Percentiles rank a stretch among this genome's conserved stretches.
phyloP scores from a whole-genome alignment of 2,329 filamentous ascomycete genomes.

The Sporothrix brasiliensis region DNA sequence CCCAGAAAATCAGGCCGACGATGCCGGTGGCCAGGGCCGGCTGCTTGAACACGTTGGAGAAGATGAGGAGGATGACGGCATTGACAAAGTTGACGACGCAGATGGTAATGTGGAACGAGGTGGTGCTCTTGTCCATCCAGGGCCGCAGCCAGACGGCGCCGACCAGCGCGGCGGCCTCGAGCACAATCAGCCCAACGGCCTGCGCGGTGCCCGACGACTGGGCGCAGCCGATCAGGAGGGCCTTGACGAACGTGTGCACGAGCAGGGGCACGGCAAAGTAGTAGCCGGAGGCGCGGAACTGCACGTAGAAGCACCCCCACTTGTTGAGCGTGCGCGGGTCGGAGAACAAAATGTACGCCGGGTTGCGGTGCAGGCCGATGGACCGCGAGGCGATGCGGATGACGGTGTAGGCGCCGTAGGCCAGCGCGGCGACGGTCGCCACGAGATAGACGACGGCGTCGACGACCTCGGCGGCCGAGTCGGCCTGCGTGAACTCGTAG shows the following conservation, averaged over 20 bases:
- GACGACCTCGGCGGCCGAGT: slow-evolving; percentile 77
- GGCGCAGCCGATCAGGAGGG: slow-evolving; percentile 77
- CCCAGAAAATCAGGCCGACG: slow-evolving; percentile 81
- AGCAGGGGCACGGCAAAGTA: slow-evolving; percentile 81
- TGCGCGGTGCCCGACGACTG: slow-evolving; percentile 69
- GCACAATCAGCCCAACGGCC: slow-evolving; percentile 73
- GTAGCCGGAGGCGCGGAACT: slow-evolving; percentile 85
- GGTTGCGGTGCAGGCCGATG: slow-evolving; percentile 84
- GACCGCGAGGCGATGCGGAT: slow-evolving; percentile 79
- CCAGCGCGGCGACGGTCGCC: slow-evolving; percentile 70
- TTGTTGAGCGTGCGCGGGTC: slow-evolving; percentile 84
- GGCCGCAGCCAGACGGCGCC: slow-evolving; percentile 73
- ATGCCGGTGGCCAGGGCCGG: slow-evolving; percentile 77
- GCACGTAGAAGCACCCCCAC: slow-evolving; percentile 89
- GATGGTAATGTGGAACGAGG: slow-evolving; percentile 86
- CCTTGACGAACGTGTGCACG: slow-evolving; percentile 73
- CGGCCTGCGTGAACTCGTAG: slow-evolving; percentile 78
- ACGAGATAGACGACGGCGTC: slow-evolving; percentile 79
- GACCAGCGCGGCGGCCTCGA: slow-evolving; percentile 73
- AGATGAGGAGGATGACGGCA: slow-evolving; percentile 76
- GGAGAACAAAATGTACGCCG: slow-evolving; percentile 86
- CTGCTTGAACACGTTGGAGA: slow-evolving; percentile 78
- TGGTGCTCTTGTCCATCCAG: slow-evolving; percentile 97
- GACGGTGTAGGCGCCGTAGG: slow-evolving; percentile 80
- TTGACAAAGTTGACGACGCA: slow-evolving; percentile 81